Percentiles rank a stretch among this genome's conserved stretches.
Conservation (phyloP, 1,284 basidiomycete species). For the Takashimella tepidaria region DNA sequence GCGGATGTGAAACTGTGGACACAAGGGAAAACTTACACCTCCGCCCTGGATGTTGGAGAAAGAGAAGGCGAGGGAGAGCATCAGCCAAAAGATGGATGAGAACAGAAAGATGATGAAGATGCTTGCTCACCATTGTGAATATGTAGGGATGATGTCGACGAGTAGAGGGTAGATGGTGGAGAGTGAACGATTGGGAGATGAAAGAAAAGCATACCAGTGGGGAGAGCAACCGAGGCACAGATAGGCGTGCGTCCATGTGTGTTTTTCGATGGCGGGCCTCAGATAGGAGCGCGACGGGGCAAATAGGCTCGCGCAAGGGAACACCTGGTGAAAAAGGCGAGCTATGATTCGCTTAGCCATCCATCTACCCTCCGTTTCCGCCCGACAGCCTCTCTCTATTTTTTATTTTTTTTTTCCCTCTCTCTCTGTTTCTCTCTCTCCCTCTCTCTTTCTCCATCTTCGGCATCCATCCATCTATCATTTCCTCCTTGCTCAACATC, state of each 20-base stretch:
- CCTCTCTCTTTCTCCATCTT: background rate
- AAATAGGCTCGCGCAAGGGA: too few relatives aligned
- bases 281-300: too few relatives aligned
- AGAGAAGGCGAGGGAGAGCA: background rate
- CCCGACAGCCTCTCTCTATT: background rate
- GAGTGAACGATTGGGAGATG: background rate
- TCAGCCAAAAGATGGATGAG: background rate
- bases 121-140: too few relatives aligned
- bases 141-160: too few relatives aligned
- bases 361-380: background rate
- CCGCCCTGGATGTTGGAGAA: slow-evolving; percentile 24
- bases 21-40: slow-evolving; percentile 19
- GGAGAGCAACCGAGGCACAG: background rate
- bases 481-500: background rate
- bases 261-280: too few relatives aligned
- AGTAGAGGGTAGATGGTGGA: background rate
- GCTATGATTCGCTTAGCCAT: background rate
- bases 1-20: background rate
- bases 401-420: background rate
- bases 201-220: background rate
- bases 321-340: background rate
- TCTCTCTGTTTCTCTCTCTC: background rate
- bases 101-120: background rate
- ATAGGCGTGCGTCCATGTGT: background rate
- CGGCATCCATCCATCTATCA: background rate